Evolutionary conservation across 768 basidiomycete species (phyloP), one percentile per base, ranked within the genome.

Genomic region (Pisolithus microcarpus): DNA sequence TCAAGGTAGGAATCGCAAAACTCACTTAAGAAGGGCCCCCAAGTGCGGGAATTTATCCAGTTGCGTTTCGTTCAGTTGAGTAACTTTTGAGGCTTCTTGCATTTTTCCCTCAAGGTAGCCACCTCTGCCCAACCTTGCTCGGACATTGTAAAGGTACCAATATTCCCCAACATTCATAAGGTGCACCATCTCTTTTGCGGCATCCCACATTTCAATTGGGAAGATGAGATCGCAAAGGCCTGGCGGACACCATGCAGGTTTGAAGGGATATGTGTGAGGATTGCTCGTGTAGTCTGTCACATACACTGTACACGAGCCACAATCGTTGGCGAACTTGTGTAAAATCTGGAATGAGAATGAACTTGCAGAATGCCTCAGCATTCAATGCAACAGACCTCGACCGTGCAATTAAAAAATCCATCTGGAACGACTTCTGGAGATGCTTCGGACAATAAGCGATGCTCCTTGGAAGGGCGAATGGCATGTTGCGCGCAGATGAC

Each of bases 271-370:
- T 39, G 72, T 57, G 7, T 56, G 52, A 5, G 65, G 44, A 49
- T 78, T 80, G 38, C 53, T 56, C 6, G 84, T 82, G 58, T 84
- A 85, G 56, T 87, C 85, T 1, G 85, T 85, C 46, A 84, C 81
- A 61, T 78, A 84, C 11, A 86, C 52, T 28, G 65, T 73, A 52
- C 74, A 72, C 2, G 74, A 67, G 6, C 56, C 63, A 34, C 66
- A 64, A n/a, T 67, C 58, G 51, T 71, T 75, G 34, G 52, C 44
- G 45, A 74, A 69, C 8, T 68, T 73, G 47, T 75, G 63, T 9
- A 85, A 52, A 18, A 85, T 70, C 84, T 85, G 50, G 10, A 34
- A 24, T 15, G 38, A 21, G 54, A 37, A 16, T 21, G 23, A 36
- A 52, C 15, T 26, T 38, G 13, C 21, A 26, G 43, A 9, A 21